Evolutionary conservation across 305 asterid species (phyloP).

Genomic region (Nicotiana rustica): DNA sequence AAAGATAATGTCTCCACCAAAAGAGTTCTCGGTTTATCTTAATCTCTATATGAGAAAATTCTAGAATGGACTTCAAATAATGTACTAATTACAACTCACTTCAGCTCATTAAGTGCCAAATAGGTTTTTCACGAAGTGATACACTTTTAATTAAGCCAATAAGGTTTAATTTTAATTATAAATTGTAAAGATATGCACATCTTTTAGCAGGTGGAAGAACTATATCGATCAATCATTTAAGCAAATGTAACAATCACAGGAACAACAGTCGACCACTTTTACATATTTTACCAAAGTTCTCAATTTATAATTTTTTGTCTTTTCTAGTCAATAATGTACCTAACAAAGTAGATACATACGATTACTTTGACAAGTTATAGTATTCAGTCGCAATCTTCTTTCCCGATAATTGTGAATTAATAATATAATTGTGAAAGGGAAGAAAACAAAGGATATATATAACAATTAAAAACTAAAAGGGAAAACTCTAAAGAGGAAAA

Average conservation of each 20-base stretch:
- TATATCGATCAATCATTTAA: neutral
- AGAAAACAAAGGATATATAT: neutral
- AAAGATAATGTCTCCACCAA: neutral
- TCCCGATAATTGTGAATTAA: conserved; percentile 14
- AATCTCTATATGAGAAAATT: neutral
- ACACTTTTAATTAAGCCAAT: neutral
- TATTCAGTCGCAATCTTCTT: neutral
- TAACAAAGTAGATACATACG: conserved; percentile 17
- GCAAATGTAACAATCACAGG: conserved; percentile 5
- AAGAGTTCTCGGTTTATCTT: neutral
- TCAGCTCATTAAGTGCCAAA: conserved; percentile 19
- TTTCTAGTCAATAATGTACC: conserved; percentile 20
- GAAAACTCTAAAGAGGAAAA: conserved; percentile 7
- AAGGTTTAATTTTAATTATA: neutral
- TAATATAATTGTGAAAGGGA: neutral
- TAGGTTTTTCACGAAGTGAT: neutral
- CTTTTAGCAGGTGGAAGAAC: neutral
- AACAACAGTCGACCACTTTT: neutral
- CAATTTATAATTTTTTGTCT: neutral
- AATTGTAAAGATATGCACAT: neutral
- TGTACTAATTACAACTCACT: neutral
- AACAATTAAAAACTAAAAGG: conserved; percentile 9
- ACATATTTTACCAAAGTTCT: conserved; percentile 4
- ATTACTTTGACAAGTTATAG: neutral
- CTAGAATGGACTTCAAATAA: neutral